Evolutionary conservation across 306 rosid genomes (phyloP).

Genomic region (Quercus cerris): DNA sequence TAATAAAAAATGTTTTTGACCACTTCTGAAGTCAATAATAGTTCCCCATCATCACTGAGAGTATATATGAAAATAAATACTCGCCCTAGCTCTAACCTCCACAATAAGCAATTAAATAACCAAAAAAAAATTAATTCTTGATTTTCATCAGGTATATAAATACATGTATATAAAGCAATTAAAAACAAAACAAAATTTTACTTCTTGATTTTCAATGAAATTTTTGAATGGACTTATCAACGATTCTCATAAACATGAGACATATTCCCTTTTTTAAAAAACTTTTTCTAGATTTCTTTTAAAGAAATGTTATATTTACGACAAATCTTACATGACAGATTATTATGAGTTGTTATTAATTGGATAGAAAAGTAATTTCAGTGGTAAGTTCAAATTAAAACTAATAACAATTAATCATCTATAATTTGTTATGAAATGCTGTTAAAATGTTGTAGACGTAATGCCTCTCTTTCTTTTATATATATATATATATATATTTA

Average conservation of each 20-base stretch:
- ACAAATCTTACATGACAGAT: fast-evolving
- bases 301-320: fast-evolving
- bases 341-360: too few relatives aligned
- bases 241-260: too few relatives aligned
- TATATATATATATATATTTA: too few relatives aligned
- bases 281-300: too few relatives aligned
- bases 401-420: too few relatives aligned
- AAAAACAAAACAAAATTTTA: neutral
- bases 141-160: neutral
- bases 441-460: fast-evolving
- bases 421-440: too few relatives aligned
- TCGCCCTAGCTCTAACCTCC: neutral
- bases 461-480: too few relatives aligned
- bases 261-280: too few relatives aligned
- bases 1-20: neutral
- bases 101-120: too few relatives aligned
- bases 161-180: neutral
- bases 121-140: neutral
- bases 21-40: neutral
- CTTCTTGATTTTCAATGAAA: neutral
- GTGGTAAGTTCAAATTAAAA: too few relatives aligned
- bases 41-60: neutral
- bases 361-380: too few relatives aligned
- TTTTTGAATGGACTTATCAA: too few relatives aligned
- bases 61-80: neutral